Conservation (phyloP, 306 rosid genomes). For the Corylus avellana region DNA sequence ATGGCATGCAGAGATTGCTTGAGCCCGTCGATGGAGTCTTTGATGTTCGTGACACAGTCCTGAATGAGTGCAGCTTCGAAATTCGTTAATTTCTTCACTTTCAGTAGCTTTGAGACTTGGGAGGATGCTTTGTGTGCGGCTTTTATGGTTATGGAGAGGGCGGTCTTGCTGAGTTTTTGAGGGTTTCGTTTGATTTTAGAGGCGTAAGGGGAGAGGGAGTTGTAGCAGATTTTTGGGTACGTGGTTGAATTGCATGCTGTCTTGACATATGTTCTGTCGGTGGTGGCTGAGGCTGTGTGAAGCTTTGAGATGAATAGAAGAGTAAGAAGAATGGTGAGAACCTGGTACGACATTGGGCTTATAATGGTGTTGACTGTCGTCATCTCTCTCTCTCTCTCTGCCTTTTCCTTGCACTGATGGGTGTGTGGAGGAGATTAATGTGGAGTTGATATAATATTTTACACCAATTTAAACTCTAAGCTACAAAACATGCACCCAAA, state of each 20-base stretch:
- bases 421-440: conserved; percentile 4
- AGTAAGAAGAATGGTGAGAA: conserved; percentile 13
- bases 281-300: too few species aligned
- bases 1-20: conserved; percentile 23
- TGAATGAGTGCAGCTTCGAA: conserved; percentile 24
- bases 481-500: background rate
- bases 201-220: conserved; percentile 39
- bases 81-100: conserved; percentile 19
- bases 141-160: conserved; percentile 17
- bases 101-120: conserved; percentile 11
- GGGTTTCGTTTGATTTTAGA: conserved; percentile 30
- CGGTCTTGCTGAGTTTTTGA: conserved; percentile 24
- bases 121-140: conserved; percentile 8
- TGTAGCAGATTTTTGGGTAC: conserved; percentile 40
- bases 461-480: background rate
- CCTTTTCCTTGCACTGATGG: conserved; percentile 13
- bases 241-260: conserved; percentile 40
- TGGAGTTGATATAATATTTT: background rate
- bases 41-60: conserved; percentile 41
- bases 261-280: conserved; percentile 33
- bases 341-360: conserved; percentile 1
- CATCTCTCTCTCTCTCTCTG: conserved; percentile 10
- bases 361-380: conserved; percentile 24
- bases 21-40: conserved; percentile 24
- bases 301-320: too few species aligned